Base-by-base conservation (phyloP, 164 flowering plant species). In the Magnolia kwangsiensis region DNA sequence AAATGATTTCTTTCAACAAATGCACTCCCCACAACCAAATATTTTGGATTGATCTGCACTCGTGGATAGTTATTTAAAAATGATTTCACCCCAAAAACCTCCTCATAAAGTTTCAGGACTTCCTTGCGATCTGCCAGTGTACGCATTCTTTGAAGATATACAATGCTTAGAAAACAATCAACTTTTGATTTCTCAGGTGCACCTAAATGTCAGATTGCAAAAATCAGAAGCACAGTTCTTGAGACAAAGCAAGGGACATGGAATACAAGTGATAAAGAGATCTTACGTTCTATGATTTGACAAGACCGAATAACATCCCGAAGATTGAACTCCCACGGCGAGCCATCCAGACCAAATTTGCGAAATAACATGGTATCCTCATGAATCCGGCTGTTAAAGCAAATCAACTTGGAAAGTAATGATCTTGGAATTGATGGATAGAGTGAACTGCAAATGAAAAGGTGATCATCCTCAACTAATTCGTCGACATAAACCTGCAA, bases 301-400 rank as follows among this genome's bases (percentile, higher is more conserved):
- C 99, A 96, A 20, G 98, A 93, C 69, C 99, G 87, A 24, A 90
- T 78, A n/a, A 96, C 90, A 87, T 96, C 99, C 49, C 99, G 96
- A 24, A 96, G 86, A 82, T 96, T 96, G 77, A 96, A 96, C 78
- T 96, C 99, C 99, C 99, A 96, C n/a, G 99, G 99, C 0, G 96
- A 88, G 16, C 99, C 99, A 78, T 87, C 87, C 78, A 85, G 91
- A 61, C 89, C 98, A 84, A 89, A 96, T 77, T 89, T 93, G 49
- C 76, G 86, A 81, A 80, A 23, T 68, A 91, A 0, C 96, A 92
- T 92, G 0, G 90, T 94, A 18, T 93, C 98, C 76, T 91, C 91
- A 80, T 91, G 83, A 70, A 96, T 72, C 63, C 85, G 80, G 75
- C 84, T 90, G 72, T 96, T 96, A 78, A 96, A 94, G 23, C 76